Conservation (phyloP, 805 yeast genomes). For the Scheffersomyces stipitis region DNA sequence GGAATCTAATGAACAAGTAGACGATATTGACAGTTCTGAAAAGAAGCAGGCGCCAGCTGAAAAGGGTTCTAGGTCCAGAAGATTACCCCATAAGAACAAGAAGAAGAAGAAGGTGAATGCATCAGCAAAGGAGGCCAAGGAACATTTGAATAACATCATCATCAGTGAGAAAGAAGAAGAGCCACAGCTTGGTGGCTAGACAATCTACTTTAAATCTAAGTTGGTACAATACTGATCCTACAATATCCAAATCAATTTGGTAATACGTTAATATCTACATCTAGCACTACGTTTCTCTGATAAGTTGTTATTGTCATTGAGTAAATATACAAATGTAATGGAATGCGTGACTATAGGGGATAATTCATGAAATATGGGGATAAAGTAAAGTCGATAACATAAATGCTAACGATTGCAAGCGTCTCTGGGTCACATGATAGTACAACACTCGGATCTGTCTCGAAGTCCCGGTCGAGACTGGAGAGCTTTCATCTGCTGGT, state of each 20-base stretch:
- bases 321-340: too few relatives aligned
- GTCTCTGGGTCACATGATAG: conserved; percentile 25
- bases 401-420: background rate
- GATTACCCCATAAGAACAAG: too few relatives aligned
- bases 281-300: too few relatives aligned
- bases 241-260: too few relatives aligned
- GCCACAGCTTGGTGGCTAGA: conserved; percentile 45
- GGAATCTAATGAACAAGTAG: too few relatives aligned
- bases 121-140: conserved; percentile 29
- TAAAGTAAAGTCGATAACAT: too few relatives aligned
- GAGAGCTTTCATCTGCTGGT: conserved; percentile 18
- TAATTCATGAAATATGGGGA: too few relatives aligned
- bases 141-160: conserved; percentile 46
- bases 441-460: conserved; percentile 37
- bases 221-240: background rate
- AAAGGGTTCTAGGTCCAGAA: too few relatives aligned
- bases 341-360: too few relatives aligned
- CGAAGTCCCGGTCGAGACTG: too few relatives aligned
- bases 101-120: conserved; percentile 52
- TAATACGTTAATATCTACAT: too few relatives aligned
- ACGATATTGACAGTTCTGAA: background rate
- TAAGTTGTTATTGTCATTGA: too few relatives aligned
- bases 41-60: background rate
- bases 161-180: conserved; percentile 46
- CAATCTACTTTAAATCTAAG: background rate